Evolutionary conservation across 805 yeast genomes (phyloP), one percentile per base, ranked within the genome.

Genomic region (Kuraishia floccosa): DNA sequence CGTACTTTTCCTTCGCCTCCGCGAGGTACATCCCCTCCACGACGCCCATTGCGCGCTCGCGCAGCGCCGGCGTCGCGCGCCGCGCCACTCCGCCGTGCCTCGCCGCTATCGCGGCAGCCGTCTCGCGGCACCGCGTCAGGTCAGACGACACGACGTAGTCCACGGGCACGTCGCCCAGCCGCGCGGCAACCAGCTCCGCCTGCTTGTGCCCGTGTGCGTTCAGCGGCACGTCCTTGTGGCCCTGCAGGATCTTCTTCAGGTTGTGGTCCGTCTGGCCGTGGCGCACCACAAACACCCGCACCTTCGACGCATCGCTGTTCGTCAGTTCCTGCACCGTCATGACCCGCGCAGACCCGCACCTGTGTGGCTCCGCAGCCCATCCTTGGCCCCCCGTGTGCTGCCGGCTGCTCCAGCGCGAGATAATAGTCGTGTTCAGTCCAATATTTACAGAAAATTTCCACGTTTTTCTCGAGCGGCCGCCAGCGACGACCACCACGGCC

Each of bases 201-300:
- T 84, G 94, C 3, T 54, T 41, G 2, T 46, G 34, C 0, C 95
- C 94, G 3, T 58, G 61, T 0, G 54, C 65, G 44, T 83, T 83
- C 33, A 85, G 46, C 13, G 71, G 65, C 4, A 75, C 70, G 46
- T 84, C 78, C 27, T 60, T 44, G 46, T 84, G 94, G 1, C 95
- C 95, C 52, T 84, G 95, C 24, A 84, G 52, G 30, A 79, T 77
- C 52, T 73, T 77, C 32, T 65, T 47, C 24, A 64, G 62, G 47
- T 84, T 84, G 51, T 77, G 76, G 34, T 75, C 75, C 0, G 95
- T 84, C 49, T 80, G 91, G 2, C 94, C 95, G 43, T 84, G 95
- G 44, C 95, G 69, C 4, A 84, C 70, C 4, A 83, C 50, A 39
- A 78, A 76, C 3, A 81, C 34, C 8, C 61, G 39, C 6, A 51